These are phyloP conservation scores for Rhodotorula diobovata DNA, from an alignment of 768 basidiomycete species.

Conservation along the genomic window DNA sequence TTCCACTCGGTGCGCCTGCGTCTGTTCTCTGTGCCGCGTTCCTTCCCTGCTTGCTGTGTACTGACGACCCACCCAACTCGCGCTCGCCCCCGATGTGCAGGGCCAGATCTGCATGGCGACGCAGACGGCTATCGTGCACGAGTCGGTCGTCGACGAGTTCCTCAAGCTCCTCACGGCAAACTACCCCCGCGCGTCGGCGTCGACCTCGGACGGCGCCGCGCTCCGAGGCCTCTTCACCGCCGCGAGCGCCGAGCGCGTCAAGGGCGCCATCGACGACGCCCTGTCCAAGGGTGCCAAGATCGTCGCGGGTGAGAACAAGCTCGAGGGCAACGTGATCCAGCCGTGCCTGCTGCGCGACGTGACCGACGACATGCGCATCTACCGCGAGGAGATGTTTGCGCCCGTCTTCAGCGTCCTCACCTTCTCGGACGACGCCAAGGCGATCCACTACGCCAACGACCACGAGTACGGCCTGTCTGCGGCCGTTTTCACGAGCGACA, in stretches of 20 bases:
- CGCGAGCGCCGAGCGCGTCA: constrained; percentile 30
- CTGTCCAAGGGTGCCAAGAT: constrained; percentile 33
- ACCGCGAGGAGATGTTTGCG: constrained; percentile 69
- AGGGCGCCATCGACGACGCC: constrained; percentile 33
- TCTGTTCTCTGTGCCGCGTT: not conserved
- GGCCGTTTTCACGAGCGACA: constrained; percentile 45
- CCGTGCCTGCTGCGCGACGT: constrained; percentile 24
- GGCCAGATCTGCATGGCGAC: constrained; percentile 34
- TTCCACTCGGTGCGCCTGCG: constrained; percentile 23
- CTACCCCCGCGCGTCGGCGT: constrained; percentile 3
- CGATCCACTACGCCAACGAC: constrained; percentile 46
- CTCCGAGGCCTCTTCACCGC: constrained; percentile 39
- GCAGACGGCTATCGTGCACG: constrained; percentile 36
- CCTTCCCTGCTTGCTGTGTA: not conserved
- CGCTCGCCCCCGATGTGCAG: not conserved
- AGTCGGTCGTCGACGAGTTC: constrained; percentile 44
- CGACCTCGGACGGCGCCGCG: constrained; percentile 4
- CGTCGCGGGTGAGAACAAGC: constrained; percentile 12
- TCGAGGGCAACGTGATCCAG: constrained; percentile 34
- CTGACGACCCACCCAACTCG: not conserved
- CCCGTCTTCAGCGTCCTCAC: constrained; percentile 70
- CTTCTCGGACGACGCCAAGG: constrained; percentile 42
- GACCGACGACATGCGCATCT: constrained; percentile 28
- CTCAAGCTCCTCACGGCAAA: constrained; percentile 20
- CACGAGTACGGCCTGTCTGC: constrained; percentile 46